These are phyloP conservation scores for Mycogone perniciosa DNA, from an alignment of 2,329 filamentous ascomycete species.

Conservation along the genomic window DNA sequence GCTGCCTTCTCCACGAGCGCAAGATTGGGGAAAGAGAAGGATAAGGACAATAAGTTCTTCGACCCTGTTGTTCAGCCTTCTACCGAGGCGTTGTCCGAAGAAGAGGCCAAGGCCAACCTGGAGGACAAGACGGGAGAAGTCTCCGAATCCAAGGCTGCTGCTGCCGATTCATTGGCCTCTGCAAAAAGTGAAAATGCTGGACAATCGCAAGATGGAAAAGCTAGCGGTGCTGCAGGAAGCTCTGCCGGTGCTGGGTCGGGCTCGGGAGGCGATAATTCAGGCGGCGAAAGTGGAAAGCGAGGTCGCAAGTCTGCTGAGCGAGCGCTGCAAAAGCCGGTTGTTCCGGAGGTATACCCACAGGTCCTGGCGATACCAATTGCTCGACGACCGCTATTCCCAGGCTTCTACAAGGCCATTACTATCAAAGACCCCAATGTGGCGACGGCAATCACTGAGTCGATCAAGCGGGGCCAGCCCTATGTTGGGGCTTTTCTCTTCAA, in stretches of 20 bases:
- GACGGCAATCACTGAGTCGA: constrained; percentile 88
- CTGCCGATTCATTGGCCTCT: constrained; percentile 37
- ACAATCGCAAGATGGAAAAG: constrained; percentile 46
- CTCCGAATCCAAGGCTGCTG: constrained; percentile 39
- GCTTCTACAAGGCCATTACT: constrained; percentile 98
- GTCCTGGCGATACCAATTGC: constrained; percentile 96
- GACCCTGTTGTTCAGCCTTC: constrained; percentile 33
- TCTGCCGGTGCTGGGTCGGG: constrained; percentile 47
- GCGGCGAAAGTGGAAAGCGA: constrained; percentile 59
- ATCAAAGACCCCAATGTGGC: constrained; percentile 90
- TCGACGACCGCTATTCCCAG: constrained; percentile 87
- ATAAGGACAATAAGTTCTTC: constrained; percentile 44
- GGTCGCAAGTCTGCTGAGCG: constrained; percentile 67
- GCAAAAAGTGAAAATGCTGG: constrained; percentile 37
- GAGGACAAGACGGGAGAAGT: constrained; percentile 44
- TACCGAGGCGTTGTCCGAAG: constrained; percentile 41
- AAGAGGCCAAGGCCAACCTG: constrained; percentile 46
- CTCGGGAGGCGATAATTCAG: constrained; percentile 49
- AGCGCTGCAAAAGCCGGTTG: constrained; percentile 76
- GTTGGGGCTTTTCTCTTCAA: constrained; percentile 96
- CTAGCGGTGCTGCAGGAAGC: constrained; percentile 33
- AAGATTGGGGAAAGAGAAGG: constrained; percentile 30
- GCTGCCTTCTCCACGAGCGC: constrained; percentile 33
- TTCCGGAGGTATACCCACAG: constrained; percentile 94
- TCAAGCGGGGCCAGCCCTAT: constrained; percentile 94